Conservation (phyloP, 139 green algal genomes). For the Gonium pectorale region DNA sequence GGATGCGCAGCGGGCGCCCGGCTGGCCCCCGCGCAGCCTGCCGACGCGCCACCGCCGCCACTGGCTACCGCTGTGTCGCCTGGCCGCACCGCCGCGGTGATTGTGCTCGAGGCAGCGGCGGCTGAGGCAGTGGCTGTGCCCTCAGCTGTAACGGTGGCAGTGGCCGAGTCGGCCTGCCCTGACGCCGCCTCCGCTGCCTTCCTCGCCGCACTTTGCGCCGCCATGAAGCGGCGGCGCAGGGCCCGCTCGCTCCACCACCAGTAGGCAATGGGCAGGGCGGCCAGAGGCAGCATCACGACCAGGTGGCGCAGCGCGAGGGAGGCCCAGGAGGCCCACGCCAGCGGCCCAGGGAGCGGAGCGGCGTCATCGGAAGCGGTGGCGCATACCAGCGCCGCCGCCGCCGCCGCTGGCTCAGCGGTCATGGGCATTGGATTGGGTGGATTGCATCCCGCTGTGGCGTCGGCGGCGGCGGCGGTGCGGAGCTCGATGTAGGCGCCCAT, state of each 20-base stretch:
- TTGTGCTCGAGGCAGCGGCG: background rate
- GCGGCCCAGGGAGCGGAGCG: background rate
- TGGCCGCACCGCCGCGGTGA: background rate
- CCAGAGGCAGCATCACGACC: conserved; percentile 16
- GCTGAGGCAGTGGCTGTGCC: too few relatives aligned
- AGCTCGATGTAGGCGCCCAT: background rate
- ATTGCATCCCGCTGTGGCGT: background rate
- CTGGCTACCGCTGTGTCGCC: background rate
- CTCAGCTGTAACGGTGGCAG: too few relatives aligned
- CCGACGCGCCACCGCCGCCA: background rate
- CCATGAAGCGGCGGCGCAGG: background rate
- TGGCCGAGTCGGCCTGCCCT: too few relatives aligned
- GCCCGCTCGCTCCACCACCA: conserved; percentile 32
- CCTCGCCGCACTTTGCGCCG: background rate
- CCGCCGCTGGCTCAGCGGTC: background rate
- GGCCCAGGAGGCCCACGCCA: background rate
- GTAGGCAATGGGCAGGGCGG: background rate
- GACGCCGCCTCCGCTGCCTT: background rate
- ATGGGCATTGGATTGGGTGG: background rate
- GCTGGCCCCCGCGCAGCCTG: background rate
- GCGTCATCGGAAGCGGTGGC: background rate
- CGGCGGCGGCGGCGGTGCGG: background rate
- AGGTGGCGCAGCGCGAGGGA: background rate
- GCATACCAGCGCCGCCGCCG: background rate
- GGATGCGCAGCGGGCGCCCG: too few relatives aligned